These are phyloP conservation scores for Ophiostoma piceae DNA, from an alignment of 2,329 filamentous ascomycete genomes.

Conservation along the genomic window DNA sequence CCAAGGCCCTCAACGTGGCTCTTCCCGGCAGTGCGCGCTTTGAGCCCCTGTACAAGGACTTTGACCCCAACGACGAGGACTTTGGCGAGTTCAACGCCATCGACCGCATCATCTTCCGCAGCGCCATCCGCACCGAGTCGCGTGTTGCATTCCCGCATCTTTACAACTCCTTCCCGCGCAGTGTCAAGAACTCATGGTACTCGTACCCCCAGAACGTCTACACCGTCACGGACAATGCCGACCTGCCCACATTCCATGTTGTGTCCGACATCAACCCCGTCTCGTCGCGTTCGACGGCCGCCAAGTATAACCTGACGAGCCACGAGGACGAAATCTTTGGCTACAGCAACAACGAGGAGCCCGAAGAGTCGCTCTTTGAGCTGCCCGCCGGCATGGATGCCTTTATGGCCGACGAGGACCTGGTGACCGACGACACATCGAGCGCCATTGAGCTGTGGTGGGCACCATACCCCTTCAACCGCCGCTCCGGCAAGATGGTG, in stretches of 20 bases:
- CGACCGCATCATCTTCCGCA: constrained; percentile 96
- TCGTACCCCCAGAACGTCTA: constrained; percentile 92
- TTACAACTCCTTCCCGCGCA: constrained; percentile 93
- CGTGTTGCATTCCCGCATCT: constrained; percentile 90
- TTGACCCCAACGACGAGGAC: constrained; percentile 97
- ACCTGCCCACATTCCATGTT: constrained; percentile 93
- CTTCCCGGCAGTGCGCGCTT: constrained; percentile 96
- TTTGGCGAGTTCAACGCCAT: constrained; percentile 99
- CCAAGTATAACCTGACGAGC: constrained; percentile 86
- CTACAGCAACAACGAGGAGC: constrained; percentile 63
- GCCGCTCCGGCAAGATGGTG: constrained; percentile 91
- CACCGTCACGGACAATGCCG: constrained; percentile 77
- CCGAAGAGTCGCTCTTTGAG: constrained; percentile 77
- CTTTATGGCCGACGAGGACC: constrained; percentile 81
- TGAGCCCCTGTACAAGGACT: constrained; percentile 95
- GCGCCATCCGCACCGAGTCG: constrained; percentile 91
- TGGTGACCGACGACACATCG: constrained; percentile 84
- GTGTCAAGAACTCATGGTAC: constrained; percentile 89
- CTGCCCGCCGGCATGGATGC: constrained; percentile 75
- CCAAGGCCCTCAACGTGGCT: constrained; percentile 93
- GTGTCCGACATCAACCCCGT: constrained; percentile 98
- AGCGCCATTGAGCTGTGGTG: constrained; percentile 94
- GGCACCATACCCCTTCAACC: constrained; percentile 94
- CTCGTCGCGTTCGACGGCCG: constrained; percentile 85
- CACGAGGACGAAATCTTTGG: constrained; percentile 96